A percentile compares a stretch with the other conserved stretches of the same genome.
phyloP scores from a whole-genome alignment of 2,329 filamentous ascomycete species.

The Fusarium caatingaense region DNA sequence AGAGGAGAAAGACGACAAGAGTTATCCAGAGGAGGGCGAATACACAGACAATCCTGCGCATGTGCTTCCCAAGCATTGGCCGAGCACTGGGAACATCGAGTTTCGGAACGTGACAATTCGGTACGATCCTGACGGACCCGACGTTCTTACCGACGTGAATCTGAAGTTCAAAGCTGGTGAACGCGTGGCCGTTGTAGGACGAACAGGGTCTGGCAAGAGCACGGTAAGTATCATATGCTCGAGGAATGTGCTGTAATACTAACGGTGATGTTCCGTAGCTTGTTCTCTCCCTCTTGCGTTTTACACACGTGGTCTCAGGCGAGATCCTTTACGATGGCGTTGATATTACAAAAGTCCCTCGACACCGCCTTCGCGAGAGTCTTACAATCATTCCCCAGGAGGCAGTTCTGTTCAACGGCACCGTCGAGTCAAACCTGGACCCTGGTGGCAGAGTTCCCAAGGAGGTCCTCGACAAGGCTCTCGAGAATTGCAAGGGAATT shows the following conservation, averaged over 20 bases:
- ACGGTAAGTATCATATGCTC: conserved; percentile 64
- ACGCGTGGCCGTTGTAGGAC: conserved; percentile 81
- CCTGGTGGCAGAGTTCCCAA: conserved; percentile 68
- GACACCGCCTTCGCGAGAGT: conserved; percentile 62
- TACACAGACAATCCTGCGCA: conserved; percentile 55
- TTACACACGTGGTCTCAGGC: conserved; percentile 63
- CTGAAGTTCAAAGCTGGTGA: conserved; percentile 72
- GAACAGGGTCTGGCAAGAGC: conserved; percentile 86
- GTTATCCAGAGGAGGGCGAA: conserved; percentile 53
- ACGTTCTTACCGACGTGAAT: conserved; percentile 63
- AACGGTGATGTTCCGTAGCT: conserved; percentile 47
- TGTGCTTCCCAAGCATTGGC: conserved; percentile 58
- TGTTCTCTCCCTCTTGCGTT: conserved; percentile 65
- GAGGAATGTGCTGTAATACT: conserved; percentile 10
- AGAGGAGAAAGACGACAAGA: conserved; percentile 57
- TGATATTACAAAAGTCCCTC: conserved; percentile 64
- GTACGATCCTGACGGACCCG: conserved; percentile 58
- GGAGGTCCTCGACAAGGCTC: conserved; percentile 65
- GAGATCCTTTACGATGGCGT: conserved; percentile 66
- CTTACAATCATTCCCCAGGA: conserved; percentile 71
- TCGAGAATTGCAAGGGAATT: conserved; percentile 71
- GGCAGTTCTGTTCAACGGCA: conserved; percentile 66
- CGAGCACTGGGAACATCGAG: conserved; percentile 60
- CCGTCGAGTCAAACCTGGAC: conserved; percentile 69
- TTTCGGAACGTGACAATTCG: conserved; percentile 64